Conservation (phyloP, 257 asterid species). For the Capsicum baccatum region DNA sequence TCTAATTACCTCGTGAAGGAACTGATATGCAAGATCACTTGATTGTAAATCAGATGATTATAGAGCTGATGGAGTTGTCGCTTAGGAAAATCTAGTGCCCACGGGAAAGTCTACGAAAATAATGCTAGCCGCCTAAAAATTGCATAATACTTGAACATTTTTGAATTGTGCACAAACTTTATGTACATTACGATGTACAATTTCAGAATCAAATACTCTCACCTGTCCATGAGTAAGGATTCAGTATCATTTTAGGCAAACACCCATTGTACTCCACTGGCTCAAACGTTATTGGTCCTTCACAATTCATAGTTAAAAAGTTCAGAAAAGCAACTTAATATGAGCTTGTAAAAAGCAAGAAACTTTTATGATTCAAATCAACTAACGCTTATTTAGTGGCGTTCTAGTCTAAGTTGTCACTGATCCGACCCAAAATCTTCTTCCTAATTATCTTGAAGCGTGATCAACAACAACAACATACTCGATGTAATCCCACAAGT, state of each 20-base stretch:
- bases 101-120: conserved; percentile 27
- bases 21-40: conserved; percentile 28
- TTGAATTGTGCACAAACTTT: background rate
- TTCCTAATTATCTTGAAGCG: background rate
- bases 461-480: background rate
- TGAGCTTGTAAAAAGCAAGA: background rate
- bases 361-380: background rate
- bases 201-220: background rate
- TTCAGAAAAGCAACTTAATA: background rate
- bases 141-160: background rate
- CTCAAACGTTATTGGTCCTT: conserved; percentile 33
- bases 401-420: background rate
- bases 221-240: conserved; percentile 33
- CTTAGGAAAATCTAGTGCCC: conserved; percentile 33
- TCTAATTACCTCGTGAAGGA: conserved; percentile 27
- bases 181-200: background rate
- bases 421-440: background rate
- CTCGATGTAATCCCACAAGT: background rate
- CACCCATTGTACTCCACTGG: conserved; percentile 33
- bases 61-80: background rate
- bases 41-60: conserved; percentile 22
- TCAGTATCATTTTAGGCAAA: conserved; percentile 25
- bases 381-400: background rate
- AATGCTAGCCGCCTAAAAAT: conserved; percentile 28
- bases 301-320: background rate